Conservation (phyloP, 169 alveolate species). For the Plasmodium gonderi region DNA sequence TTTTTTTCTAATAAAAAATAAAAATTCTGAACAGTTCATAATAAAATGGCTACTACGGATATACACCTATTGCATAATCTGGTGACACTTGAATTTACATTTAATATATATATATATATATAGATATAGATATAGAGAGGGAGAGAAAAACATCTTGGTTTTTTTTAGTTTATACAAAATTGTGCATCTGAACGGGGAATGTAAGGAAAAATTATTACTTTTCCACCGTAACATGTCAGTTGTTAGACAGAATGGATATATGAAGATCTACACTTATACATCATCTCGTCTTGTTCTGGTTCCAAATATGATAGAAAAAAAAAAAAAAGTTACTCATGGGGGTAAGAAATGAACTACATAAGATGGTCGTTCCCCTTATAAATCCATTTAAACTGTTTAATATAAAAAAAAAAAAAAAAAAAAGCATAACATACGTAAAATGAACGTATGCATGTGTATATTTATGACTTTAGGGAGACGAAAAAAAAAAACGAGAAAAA, state of each 20-base stretch:
- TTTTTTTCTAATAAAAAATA: not conserved
- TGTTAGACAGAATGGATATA: not conserved
- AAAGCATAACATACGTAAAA: too few species aligned
- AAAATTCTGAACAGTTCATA: slow-evolving; percentile 1
- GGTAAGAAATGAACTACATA: not conserved
- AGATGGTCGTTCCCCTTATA: not conserved
- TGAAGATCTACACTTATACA: not conserved
- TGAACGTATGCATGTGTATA: too few species aligned
- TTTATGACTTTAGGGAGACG: too few species aligned
- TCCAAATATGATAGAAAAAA: not conserved
- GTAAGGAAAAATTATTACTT: not conserved
- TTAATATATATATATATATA: too few species aligned
- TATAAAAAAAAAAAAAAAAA: too few species aligned
- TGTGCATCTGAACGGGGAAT: not conserved
- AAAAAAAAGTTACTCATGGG: not conserved
- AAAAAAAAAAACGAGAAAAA: too few species aligned
- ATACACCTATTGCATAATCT: not conserved
- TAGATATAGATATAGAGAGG: too few species aligned
- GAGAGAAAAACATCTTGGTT: too few species aligned
- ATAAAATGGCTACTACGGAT: too few species aligned
- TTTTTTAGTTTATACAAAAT: not conserved
- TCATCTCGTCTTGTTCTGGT: not conserved
- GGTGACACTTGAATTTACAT: not conserved
- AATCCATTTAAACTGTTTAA: not conserved
- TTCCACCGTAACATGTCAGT: not conserved